These are phyloP conservation scores for Acrocalymma vagum DNA, from an alignment of 2,329 filamentous ascomycete species.

Conservation along the genomic window DNA sequence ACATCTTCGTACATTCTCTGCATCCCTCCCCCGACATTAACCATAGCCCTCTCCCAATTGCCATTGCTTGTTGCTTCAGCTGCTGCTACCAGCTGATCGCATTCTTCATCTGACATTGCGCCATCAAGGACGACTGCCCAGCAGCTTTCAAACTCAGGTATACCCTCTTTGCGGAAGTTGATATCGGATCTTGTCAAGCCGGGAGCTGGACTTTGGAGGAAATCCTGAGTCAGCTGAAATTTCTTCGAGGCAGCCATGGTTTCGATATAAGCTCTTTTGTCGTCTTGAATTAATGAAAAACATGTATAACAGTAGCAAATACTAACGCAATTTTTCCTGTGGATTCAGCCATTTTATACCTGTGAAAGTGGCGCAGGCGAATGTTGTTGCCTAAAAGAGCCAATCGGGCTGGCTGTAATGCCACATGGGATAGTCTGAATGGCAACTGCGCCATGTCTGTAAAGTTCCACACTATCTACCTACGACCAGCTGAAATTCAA, in stretches of 20 bases:
- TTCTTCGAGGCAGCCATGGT: conserved; percentile 41
- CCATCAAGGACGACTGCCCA: conserved; percentile 72
- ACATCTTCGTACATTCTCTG: conserved; percentile 67
- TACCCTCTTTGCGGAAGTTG: conserved; percentile 57
- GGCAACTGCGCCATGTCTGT: too few relatives aligned
- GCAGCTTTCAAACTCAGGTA: conserved; percentile 62
- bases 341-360: too few relatives aligned
- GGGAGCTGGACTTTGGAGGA: conserved; percentile 56
- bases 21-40: conserved; percentile 70
- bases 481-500: too few relatives aligned
- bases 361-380: too few relatives aligned
- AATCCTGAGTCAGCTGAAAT: conserved; percentile 51
- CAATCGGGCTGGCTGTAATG: too few relatives aligned
- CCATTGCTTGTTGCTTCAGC: conserved; percentile 40
- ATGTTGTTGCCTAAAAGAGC: too few relatives aligned
- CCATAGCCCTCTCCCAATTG: conserved; percentile 73
- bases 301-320: too few relatives aligned
- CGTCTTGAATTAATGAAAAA: too few relatives aligned
- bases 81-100: conserved; percentile 47
- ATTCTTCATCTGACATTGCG: conserved; percentile 71
- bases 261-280: conserved; percentile 6
- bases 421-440: too few relatives aligned
- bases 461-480: too few relatives aligned
- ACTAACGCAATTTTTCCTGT: too few relatives aligned
- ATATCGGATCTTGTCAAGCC: conserved; percentile 60